Evolutionary conservation across 1,284 basidiomycete species (phyloP), one percentile per base, ranked within the genome.

Genomic region (Apiotrichum laibachii): DNA sequence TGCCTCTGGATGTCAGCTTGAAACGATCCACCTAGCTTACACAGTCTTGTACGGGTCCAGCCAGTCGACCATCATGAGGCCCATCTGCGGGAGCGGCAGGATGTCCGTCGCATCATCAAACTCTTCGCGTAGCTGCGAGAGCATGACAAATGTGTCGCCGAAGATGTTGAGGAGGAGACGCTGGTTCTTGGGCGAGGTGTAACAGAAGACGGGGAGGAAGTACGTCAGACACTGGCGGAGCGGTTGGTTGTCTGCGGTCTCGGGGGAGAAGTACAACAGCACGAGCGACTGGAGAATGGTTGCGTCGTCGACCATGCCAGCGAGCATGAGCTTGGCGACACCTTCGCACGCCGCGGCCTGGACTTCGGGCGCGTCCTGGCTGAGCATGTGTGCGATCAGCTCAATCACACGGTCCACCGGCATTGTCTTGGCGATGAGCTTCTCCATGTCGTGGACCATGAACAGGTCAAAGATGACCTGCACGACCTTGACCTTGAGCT

Each of bases 201-300:
- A 94, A 75, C 90, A 92, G 74, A 91, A 98, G 0, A 93, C 87
- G 0, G 93, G 92, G 79, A 99, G 88, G 82, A 98, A 98, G 79
- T 98, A 98, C 19, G 92, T 88, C 31, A 99, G 80, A 73, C 93
- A 97, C 77, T 98, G 95, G 55, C 92, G 82, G 34, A 98, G 80
- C 62, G 92, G 85, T 69, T 90, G 88, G 71, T 97, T 98, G 43
- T 87, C 84, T 15, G 81, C 82, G 0, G 92, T 96, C 60, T 90
- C 87, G 1, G 92, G 90, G 0, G 89, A 90, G 66, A 98, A 85
- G 78, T 95, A 99, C 22, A 88, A 83, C 34, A 92, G 78, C 1
- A 93, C 84, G 2, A 97, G 83, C 57, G 85, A 86, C 65, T 85
- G 84, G 26, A 98, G 79, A 1, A 95, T 90, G 63, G 82, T 83